Percentiles rank a stretch among this genome's conserved stretches.
These are phyloP conservation scores for Jatropha multifida DNA, from an alignment of 441 rosid genomes.

Conservation along the genomic window DNA sequence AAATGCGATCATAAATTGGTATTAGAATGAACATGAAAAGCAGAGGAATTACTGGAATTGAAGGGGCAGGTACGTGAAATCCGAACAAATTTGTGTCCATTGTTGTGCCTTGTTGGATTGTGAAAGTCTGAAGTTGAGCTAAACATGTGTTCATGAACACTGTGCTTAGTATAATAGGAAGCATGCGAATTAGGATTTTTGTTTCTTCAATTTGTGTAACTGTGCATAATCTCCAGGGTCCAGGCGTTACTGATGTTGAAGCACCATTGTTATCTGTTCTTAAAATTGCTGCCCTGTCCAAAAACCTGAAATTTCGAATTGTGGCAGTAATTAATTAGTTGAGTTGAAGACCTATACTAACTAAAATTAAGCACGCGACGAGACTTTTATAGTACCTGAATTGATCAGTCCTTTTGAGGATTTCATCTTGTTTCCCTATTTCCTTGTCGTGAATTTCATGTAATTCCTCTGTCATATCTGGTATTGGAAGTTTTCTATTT, in stretches of 20 bases:
- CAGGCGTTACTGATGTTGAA: conserved; percentile 25
- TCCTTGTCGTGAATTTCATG: conserved; percentile 48
- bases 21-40: conserved; percentile 45
- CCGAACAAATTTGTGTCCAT: conserved; percentile 47
- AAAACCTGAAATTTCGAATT: conserved; percentile 33
- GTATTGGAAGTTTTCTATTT: conserved; percentile 45
- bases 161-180: conserved; percentile 58
- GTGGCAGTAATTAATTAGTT: background rate
- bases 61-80: conserved; percentile 52
- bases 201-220: conserved; percentile 70
- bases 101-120: conserved; percentile 61
- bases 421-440: conserved; percentile 32
- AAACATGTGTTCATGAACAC: conserved; percentile 65
- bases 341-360: background rate
- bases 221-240: conserved; percentile 54
- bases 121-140: conserved; percentile 69
- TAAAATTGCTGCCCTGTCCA: conserved; percentile 58
- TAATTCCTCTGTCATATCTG: conserved; percentile 42
- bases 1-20: conserved; percentile 54
- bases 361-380: background rate
- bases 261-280: conserved; percentile 10
- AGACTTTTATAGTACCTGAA: conserved; percentile 37
- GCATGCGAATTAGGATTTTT: conserved; percentile 58
- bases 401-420: conserved; percentile 48
- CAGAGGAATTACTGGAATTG: conserved; percentile 55